Evolutionary conservation across 495 filamentous ascomycete genomes (phyloP), one percentile per base, ranked within the genome.

Genomic region (Glonium stellatum): DNA sequence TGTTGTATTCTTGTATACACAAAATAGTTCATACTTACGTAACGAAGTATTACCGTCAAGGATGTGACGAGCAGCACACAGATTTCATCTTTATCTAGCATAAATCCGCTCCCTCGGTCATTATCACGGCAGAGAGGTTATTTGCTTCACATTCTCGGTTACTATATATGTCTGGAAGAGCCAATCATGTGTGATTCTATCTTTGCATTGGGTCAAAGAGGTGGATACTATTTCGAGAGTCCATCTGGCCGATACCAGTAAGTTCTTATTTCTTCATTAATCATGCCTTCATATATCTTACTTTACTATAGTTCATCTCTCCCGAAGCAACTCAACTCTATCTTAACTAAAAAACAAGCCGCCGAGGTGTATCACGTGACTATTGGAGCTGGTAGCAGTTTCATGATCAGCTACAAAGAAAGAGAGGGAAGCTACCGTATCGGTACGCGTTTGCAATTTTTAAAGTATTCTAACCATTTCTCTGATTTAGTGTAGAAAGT

Each of bases 201-300:
- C 15, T 64, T 67, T 55, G 52, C 65, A 21, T 64, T 67, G 23
- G 58, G 65, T 41, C 65, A 67, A 50, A 49, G 57, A 18, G 65
- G 65, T n/a, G 50, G 58, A 44, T 58, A 67, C 50, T 67, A 50
- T 54, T 59, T 67, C 25, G 42, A 55, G 27, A 55, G 58, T 31
- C 57, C 57, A 1, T 67, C 58, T 34, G 47, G 19, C 12, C 23
- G 42, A 50, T 54, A 57, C 18, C 47, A 59, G 65, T 67, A 63
- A 0, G 65, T 36, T 1, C 23, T 19, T 15, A 34, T 18, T 11
- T 13, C 39, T 18, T 11, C 19, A 41, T 25, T 9, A 13, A 54
- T 46, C 1, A 31, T 3, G 27, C 27, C 6, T 37, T 57, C n/a
- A 4, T 10, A 35, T 15, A 21, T 10, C 46, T 23, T 44, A 35